Evolutionary conservation across 1,284 basidiomycete species (phyloP).

Genomic region (Fomes fomentarius): DNA sequence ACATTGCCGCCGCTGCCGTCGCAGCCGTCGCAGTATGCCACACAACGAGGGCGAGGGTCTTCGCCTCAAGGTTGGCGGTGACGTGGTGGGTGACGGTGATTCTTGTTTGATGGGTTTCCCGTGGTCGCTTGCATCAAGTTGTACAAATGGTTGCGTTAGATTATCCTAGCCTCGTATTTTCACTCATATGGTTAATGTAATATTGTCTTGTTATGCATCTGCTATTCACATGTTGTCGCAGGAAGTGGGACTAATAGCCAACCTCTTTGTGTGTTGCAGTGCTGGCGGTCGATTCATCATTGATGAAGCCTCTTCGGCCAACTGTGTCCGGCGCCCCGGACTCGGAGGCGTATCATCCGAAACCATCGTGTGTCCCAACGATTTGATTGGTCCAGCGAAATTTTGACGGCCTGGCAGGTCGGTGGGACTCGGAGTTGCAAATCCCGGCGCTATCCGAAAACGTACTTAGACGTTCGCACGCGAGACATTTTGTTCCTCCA

Average conservation of each 20-base stretch:
- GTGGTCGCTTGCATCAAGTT: constrained; percentile 9
- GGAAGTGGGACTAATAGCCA: neutral
- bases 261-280: neutral
- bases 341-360: too few species aligned
- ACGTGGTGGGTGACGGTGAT: constrained; percentile 14
- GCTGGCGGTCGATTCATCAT: too few species aligned
- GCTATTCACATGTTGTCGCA: neutral
- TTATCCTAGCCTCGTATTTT: constrained; percentile 8
- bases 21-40: constrained; percentile 11
- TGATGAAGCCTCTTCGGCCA: constrained; percentile 8
- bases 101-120: constrained; percentile 13
- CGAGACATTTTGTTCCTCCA: constrained; percentile 34
- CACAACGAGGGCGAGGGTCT: constrained; percentile 21
- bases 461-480: constrained; percentile 32
- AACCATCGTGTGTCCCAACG: too few species aligned
- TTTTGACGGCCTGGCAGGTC: constrained; percentile 21
- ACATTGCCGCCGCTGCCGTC: constrained; percentile 9
- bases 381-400: constrained; percentile 23
- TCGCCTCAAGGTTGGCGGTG: constrained; percentile 28
- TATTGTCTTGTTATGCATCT: constrained; percentile 1
- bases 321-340: constrained; percentile 7
- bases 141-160: constrained; percentile 20
- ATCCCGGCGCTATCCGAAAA: constrained; percentile 29
- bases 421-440: constrained; percentile 28
- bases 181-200: constrained; percentile 11